phyloP scores from a whole-genome alignment of 345 rosid species.

The Corchorus capsularis region DNA sequence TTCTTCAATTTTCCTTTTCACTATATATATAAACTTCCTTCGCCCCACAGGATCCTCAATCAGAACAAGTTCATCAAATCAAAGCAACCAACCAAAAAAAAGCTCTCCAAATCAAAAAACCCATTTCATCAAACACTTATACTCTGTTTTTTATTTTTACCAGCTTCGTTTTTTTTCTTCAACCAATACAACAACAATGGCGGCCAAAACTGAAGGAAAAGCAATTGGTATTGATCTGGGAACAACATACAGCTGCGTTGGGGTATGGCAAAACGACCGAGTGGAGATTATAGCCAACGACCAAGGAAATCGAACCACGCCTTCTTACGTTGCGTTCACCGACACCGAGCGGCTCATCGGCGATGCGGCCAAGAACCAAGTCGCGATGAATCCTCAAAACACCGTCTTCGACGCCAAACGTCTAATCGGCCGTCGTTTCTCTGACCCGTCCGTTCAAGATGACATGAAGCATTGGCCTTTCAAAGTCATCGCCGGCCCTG shows the following conservation, averaged over 20 bases:
- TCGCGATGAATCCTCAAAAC: constrained; percentile 55
- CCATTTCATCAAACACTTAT: neutral
- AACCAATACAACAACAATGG: neutral
- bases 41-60: too few relatives aligned
- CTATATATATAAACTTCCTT: neutral
- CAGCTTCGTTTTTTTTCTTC: neutral
- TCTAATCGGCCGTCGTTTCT: constrained; percentile 42
- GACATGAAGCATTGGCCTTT: constrained; percentile 53
- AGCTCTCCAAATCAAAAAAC: neutral
- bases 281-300: constrained; percentile 48
- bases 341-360: constrained; percentile 67
- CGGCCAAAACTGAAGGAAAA: constrained; percentile 22
- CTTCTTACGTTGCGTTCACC: constrained; percentile 50
- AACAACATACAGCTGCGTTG: constrained; percentile 48
- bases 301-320: constrained; percentile 46
- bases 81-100: neutral
- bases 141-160: too few relatives aligned
- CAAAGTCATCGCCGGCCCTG: constrained; percentile 41
- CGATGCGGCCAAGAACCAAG: constrained; percentile 64
- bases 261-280: constrained; percentile 43
- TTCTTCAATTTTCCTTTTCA: neutral
- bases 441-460: constrained; percentile 43
- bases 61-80: neutral
- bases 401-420: constrained; percentile 55
- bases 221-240: constrained; percentile 48